Evolutionary conservation across 2,329 filamentous ascomycete species (phyloP), one percentile per base, ranked within the genome.

Genomic region (Paracamarosporium sp.): DNA sequence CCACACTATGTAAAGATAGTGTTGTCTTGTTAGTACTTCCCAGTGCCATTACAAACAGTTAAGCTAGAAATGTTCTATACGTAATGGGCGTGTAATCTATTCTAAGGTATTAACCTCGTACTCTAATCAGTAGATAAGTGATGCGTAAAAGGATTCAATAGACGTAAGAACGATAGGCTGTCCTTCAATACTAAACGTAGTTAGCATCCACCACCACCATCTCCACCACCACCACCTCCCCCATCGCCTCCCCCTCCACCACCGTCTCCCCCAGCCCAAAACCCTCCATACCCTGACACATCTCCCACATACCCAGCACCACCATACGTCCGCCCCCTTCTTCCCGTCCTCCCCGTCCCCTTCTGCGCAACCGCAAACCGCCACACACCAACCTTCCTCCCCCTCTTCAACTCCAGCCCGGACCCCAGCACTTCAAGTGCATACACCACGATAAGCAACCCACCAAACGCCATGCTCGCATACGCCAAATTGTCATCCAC

Each of bases 211-310:
- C 46, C 46, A 35, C 48, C 48, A 13, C 48, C 48, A 22, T 36
- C n/a, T 55, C 54, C 35, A 15, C 27, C 33, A 44, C 57, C 24
- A 30, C 20, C 45, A 50, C 44, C 40, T 7, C 27, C 25, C 11
- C 17, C 53, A 51, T 50, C 45, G 15, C 41, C 50, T 31, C 48
- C 48, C 4, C 48, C 48, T 30, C 48, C 48, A 2, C 48, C 48
- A 1, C 35, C 48, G 17, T 17, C 50, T 1, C 40, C 40, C 9
- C 15, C 51, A 13, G 33, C 13, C 24, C 31, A 47, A 12, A 31
- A 24, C 11, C 57, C 22, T 33, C 4, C 43, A 53, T 24, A 24
- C 17, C 22, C 22, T 7, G 2, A 43, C 20, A 2, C 17, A 20
- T 22, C 52, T 22, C 12, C 43, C n/a, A 5, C 25, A 28, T 41